Conservation (phyloP, 768 basidiomycete genomes). For the Favolaschia claudopus region DNA sequence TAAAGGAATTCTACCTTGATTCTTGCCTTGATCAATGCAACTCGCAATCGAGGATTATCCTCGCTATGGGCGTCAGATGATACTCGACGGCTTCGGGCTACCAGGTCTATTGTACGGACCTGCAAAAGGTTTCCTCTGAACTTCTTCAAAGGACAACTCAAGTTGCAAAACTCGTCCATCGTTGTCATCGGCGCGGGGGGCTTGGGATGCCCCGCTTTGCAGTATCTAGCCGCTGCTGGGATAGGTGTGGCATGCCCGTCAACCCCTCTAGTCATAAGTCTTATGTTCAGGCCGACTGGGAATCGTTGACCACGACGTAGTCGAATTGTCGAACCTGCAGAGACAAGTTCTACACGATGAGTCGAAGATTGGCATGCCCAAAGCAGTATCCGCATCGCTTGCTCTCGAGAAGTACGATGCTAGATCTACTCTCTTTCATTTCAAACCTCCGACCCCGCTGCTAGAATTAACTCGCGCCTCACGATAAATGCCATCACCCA, state of each 20-base stretch:
- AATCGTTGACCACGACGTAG: constrained; percentile 88
- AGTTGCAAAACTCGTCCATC: constrained; percentile 76
- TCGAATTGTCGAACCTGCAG: constrained; percentile 90
- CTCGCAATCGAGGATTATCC: constrained; percentile 74
- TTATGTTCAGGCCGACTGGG: constrained; percentile 75
- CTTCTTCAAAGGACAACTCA: constrained; percentile 75
- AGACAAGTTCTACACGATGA: constrained; percentile 90
- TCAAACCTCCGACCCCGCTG: background rate
- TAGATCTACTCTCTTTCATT: background rate
- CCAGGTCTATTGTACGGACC: constrained; percentile 58
- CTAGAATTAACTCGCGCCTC: constrained; percentile 80
- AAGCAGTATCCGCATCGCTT: constrained; percentile 81
- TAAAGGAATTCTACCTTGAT: background rate
- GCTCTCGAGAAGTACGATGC: constrained; percentile 66
- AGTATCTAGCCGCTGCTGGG: constrained; percentile 93
- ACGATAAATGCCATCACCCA: constrained; percentile 59
- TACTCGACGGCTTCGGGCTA: constrained; percentile 87
- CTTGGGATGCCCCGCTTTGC: constrained; percentile 93
- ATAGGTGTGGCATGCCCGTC: constrained; percentile 65
- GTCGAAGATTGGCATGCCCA: constrained; percentile 77
- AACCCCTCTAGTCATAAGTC: constrained; percentile 10
- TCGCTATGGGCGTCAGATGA: constrained; percentile 97
- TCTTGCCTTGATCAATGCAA: constrained; percentile 24
- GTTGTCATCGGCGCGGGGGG: constrained; percentile 95
- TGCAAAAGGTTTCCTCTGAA: background rate